These are phyloP conservation scores for Trametopsis cervina DNA, from an alignment of 768 basidiomycete species.

Conservation along the genomic window DNA sequence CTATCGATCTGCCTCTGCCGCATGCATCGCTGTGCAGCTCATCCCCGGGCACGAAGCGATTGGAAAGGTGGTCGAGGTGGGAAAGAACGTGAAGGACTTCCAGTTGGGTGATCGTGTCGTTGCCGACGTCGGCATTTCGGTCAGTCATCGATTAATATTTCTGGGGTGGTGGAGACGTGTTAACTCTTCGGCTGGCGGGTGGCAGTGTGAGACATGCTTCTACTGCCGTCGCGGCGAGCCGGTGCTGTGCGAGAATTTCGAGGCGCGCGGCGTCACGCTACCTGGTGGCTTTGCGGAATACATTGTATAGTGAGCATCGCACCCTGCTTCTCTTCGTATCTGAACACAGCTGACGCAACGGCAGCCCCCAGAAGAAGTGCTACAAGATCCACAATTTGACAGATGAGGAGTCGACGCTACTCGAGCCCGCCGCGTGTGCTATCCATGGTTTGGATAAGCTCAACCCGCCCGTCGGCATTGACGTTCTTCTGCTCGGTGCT, in stretches of 20 bases:
- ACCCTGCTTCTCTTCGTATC: neutral
- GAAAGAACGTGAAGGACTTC: constrained; percentile 77
- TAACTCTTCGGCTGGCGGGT: no score
- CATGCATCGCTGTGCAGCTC: constrained; percentile 42
- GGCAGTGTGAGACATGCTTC: constrained; percentile 77
- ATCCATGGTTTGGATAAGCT: constrained; percentile 91
- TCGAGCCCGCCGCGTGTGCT: constrained; percentile 89
- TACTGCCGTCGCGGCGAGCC: constrained; percentile 82
- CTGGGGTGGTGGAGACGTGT: no score
- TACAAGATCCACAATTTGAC: constrained; percentile 86
- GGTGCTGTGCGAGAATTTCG: constrained; percentile 80
- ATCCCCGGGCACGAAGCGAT: constrained; percentile 75
- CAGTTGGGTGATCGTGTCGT: constrained; percentile 75
- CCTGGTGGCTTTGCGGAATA: constrained; percentile 91
- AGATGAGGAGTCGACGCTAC: constrained; percentile 81
- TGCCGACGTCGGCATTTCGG: constrained; percentile 71
- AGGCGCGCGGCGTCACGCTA: constrained; percentile 68
- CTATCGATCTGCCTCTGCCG: no score
- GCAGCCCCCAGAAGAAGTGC: constrained; percentile 54
- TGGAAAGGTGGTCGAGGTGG: constrained; percentile 64
- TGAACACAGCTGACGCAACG: neutral
- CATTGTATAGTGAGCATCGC: constrained; percentile 60
- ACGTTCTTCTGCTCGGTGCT: constrained; percentile 83
- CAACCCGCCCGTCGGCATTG: constrained; percentile 71
- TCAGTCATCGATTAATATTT: no score